Evolutionary conservation across 1,139 yeast species (phyloP).

Genomic region (Geotrichum reessii): DNA sequence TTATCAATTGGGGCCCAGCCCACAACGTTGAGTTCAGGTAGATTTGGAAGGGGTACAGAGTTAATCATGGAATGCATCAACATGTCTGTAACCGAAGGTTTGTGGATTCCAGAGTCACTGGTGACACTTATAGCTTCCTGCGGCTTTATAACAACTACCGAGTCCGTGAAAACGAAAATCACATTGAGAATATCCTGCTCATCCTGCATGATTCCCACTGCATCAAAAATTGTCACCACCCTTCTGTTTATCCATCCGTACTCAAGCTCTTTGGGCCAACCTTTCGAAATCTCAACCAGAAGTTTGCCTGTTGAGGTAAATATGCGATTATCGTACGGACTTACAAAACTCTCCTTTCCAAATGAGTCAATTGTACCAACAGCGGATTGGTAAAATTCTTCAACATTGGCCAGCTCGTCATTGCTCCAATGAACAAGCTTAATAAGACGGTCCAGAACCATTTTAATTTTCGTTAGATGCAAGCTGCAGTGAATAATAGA

Average conservation of each 20-base stretch:
- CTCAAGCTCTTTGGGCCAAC: conserved; percentile 84
- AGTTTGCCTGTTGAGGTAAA: conserved; percentile 90
- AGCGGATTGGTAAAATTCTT: conserved; percentile 49
- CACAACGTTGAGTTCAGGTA: conserved; percentile 65
- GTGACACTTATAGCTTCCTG: conserved; percentile 31
- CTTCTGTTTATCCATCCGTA: conserved; percentile 84
- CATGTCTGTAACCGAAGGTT: conserved; percentile 70
- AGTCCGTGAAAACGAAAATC: conserved; percentile 75
- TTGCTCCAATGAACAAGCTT: conserved; percentile 36
- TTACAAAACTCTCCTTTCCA: conserved; percentile 43
- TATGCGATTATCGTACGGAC: conserved; percentile 57
- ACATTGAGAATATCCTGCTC: conserved; percentile 41
- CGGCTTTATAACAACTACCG: conserved; percentile 54
- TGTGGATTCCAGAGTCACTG: conserved; percentile 39
- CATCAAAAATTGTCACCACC: conserved; percentile 76
- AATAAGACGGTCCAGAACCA: conserved; percentile 57
- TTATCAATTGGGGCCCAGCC: conserved; percentile 65
- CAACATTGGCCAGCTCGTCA: conserved; percentile 35
- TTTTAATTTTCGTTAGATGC: conserved; percentile 63
- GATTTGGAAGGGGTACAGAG: conserved; percentile 66
- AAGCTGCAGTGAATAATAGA: conserved; percentile 64
- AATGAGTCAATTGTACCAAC: conserved; percentile 73
- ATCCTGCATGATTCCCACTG: conserved; percentile 40
- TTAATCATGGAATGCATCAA: conserved; percentile 85
- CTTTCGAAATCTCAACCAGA: conserved; percentile 71